Base-by-base conservation (phyloP, 306 rosid genomes). In the Morella rubra region DNA sequence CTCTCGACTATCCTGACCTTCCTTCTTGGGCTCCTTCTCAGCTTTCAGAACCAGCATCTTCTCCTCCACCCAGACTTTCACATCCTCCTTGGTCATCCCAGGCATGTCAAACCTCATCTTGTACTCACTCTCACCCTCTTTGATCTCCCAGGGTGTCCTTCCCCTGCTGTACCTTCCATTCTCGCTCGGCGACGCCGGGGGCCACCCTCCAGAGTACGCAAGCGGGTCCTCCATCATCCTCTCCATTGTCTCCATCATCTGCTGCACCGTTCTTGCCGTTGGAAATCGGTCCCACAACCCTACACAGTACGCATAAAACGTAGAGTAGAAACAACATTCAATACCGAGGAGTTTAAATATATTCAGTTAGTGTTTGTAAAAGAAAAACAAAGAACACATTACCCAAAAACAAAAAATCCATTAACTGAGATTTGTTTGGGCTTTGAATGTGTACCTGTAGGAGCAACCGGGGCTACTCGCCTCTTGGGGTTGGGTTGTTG, bases 71-170 rank as follows among this genome's bases (percentile, higher is more conserved):
- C 97, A 91, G 1, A 90, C 92, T 76, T 88, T 91, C 14, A 93
- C 98, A 73, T 93, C 98, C 16, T 86, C 88, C 71, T 88, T 90
- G 8, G 73, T 85, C 96, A 93, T 93, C 15, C 97, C 98, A 0
- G 98, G 97, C 92, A 93, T 93, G 60, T 93, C 97, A 44, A 93
- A 93, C 77, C 98, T 90, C 93, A 91, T 85, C 81, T 86, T 93
- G 90, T 90, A 91, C 71, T 86, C 97, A 13, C 42, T 19, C 71
- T 88, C 93, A 8, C 86, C 88, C 45, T 90, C 93, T 75, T 90
- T 90, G 5, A 93, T 82, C 87, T 91, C 97, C 98, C 98, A 93
- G 0, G 98, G 97, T 7, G 91, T 77, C 62, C 97, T 88, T 78
- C 98, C 93, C 74, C 90, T 77, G 50, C 81, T 7, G 32, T 89